phyloP scores from a whole-genome alignment of 129 eudicot genomes.

The Helichrysum umbraculigerum region DNA sequence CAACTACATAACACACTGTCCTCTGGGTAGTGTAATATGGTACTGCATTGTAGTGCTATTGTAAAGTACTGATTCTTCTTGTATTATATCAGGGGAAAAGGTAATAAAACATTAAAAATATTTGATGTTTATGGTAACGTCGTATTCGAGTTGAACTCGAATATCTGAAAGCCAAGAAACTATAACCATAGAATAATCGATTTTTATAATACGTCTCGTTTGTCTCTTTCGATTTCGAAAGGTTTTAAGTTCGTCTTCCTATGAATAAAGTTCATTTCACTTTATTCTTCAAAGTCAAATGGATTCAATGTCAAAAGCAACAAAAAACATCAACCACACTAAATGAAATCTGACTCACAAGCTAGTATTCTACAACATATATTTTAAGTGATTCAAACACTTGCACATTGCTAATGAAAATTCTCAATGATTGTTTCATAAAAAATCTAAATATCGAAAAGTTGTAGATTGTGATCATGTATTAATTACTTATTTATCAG shows the following conservation, averaged over 20 bases:
- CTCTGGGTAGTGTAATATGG: neutral
- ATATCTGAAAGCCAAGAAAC: neutral
- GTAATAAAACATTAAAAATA: neutral
- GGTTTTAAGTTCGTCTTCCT: neutral
- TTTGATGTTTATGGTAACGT: too few species aligned
- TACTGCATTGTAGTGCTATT: neutral
- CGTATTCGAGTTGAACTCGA: neutral
- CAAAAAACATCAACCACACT: neutral
- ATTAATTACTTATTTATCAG: too few species aligned
- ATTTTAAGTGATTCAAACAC: too few species aligned
- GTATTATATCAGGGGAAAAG: too few species aligned
- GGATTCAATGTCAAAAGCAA: neutral
- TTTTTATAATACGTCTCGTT: neutral
- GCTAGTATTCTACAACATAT: neutral
- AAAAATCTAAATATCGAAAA: too few species aligned
- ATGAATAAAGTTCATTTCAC: conserved; percentile 2
- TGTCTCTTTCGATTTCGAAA: conserved; percentile 9
- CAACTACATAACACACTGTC: neutral
- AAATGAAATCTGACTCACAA: neutral
- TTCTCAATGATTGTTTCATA: too few species aligned
- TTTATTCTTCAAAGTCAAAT: conserved; percentile 19
- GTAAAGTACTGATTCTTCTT: neutral
- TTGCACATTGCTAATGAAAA: too few species aligned
- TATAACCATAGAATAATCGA: neutral
- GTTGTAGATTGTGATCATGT: too few species aligned